Evolutionary conservation across 306 rosid genomes (phyloP).

Genomic region (Trichosanthes truncata): DNA sequence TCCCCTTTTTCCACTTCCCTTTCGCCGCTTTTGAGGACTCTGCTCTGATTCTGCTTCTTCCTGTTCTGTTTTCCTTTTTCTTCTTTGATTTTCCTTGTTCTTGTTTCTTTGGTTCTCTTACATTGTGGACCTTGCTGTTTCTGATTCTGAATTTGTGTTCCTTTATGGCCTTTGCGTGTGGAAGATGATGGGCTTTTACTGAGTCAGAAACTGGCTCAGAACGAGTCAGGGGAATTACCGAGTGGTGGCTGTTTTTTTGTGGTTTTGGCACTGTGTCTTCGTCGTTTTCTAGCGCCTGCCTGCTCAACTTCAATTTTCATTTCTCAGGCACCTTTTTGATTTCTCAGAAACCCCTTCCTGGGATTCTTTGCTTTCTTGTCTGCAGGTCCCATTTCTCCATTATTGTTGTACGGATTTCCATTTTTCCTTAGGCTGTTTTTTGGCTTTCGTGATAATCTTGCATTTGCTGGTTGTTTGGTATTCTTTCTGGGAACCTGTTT

Average conservation of each 20-base stretch:
- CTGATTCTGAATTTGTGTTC: background rate
- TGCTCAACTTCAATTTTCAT: background rate
- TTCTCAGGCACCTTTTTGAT: background rate
- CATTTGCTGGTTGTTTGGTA: background rate
- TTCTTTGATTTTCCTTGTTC: background rate
- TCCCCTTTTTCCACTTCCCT: background rate
- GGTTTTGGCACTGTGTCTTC: conserved; percentile 14
- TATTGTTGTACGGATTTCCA: conserved; percentile 10
- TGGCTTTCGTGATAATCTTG: background rate
- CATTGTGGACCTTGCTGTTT: background rate
- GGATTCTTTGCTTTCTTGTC: background rate
- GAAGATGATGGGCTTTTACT: background rate
- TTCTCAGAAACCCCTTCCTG: conserved; percentile 2
- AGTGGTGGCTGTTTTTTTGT: background rate
- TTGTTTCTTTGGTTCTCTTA: background rate
- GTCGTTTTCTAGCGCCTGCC: conserved; percentile 20
- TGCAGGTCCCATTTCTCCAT: background rate
- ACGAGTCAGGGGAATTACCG: background rate
- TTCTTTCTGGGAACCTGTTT: background rate
- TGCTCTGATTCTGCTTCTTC: background rate
- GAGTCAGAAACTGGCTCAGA: background rate
- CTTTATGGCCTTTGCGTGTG: conserved; percentile 11
- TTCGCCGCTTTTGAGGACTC: conserved; percentile 1
- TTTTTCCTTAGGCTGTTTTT: background rate
- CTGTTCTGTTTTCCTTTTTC: background rate